Percentiles rank a stretch among this genome's conserved stretches.
phyloP scores from a whole-genome alignment of 2,329 filamentous ascomycete species.

The Mycosphaerella arachidis region DNA sequence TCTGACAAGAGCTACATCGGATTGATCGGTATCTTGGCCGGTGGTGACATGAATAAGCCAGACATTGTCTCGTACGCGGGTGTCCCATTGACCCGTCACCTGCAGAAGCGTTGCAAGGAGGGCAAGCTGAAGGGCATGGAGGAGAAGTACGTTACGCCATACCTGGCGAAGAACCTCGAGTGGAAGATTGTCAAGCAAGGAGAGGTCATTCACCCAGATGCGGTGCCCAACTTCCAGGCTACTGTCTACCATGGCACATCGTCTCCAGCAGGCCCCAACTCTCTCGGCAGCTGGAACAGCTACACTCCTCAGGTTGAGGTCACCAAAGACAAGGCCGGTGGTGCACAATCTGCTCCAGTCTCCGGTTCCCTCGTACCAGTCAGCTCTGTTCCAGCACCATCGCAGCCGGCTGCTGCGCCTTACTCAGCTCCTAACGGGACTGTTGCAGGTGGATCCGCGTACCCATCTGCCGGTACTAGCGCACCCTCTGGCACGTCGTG shows the following conservation, averaged over 20 bases:
- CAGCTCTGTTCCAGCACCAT: neutral
- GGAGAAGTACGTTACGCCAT: constrained; percentile 26
- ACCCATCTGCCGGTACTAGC: neutral
- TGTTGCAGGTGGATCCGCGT: neutral
- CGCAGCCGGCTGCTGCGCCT: neutral
- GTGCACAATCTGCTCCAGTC: constrained; percentile 11
- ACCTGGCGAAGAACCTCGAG: constrained; percentile 31
- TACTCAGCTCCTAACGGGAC: constrained; percentile 3
- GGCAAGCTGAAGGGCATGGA: constrained; percentile 31
- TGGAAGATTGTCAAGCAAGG: constrained; percentile 35
- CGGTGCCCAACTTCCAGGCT: constrained; percentile 38
- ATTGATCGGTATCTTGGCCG: constrained; percentile 48
- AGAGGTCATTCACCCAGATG: constrained; percentile 28
- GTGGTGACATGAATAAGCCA: constrained; percentile 23
- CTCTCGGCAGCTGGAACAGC: constrained; percentile 23
- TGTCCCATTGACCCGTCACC: constrained; percentile 42
- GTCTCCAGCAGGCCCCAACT: constrained; percentile 14
- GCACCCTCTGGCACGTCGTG: neutral
- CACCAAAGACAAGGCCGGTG: constrained; percentile 27
- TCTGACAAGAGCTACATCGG: constrained; percentile 55
- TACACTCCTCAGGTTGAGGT: constrained; percentile 23
- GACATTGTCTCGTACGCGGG: constrained; percentile 36
- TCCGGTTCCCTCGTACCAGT: neutral
- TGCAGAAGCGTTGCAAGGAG: constrained; percentile 33
- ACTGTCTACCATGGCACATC: constrained; percentile 37